Evolutionary conservation across 1,139 yeast genomes (phyloP).

Genomic region (Entelexis paramagnoliae): DNA sequence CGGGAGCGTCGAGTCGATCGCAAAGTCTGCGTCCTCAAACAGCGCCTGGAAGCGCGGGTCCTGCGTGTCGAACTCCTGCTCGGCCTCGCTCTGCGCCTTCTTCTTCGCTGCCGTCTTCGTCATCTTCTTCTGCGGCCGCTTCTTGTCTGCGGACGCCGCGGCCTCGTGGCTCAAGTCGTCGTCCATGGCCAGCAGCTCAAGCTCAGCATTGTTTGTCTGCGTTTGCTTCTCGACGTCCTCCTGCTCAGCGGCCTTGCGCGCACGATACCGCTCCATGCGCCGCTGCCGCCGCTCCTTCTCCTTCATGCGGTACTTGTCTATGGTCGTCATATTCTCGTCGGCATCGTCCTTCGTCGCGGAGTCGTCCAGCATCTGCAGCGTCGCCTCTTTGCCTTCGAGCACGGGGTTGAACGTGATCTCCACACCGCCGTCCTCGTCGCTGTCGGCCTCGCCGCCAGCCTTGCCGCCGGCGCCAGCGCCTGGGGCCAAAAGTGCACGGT

Average conservation of each 20-base stretch:
- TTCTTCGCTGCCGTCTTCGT: constrained; percentile 55
- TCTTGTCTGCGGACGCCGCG: background rate
- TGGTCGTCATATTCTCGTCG: constrained; percentile 58
- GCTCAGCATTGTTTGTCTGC: constrained; percentile 47
- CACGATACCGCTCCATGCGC: constrained; percentile 42
- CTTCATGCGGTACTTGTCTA: constrained; percentile 73
- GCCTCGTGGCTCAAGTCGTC: constrained; percentile 35
- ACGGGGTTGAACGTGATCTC: constrained; percentile 95
- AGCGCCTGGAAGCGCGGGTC: constrained; percentile 87
- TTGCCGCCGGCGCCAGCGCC: constrained; percentile 25
- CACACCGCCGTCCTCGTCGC: constrained; percentile 61
- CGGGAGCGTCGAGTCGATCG: constrained; percentile 71
- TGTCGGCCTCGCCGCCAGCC: constrained; percentile 33
- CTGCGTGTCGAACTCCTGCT: constrained; percentile 51
- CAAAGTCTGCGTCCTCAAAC: constrained; percentile 80
- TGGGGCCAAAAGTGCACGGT: constrained; percentile 45
- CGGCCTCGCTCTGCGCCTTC: constrained; percentile 42
- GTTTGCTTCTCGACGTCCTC: constrained; percentile 31
- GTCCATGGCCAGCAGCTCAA: constrained; percentile 65
- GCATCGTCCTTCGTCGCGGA: constrained; percentile 22
- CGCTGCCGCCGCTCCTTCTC: constrained; percentile 85
- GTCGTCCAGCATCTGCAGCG: constrained; percentile 25
- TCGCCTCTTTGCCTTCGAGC: constrained; percentile 39
- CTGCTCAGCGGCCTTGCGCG: constrained; percentile 26
- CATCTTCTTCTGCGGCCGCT: constrained; percentile 48